Base-by-base conservation (phyloP, 306 rosid genomes). In the Medicago truncatula region DNA sequence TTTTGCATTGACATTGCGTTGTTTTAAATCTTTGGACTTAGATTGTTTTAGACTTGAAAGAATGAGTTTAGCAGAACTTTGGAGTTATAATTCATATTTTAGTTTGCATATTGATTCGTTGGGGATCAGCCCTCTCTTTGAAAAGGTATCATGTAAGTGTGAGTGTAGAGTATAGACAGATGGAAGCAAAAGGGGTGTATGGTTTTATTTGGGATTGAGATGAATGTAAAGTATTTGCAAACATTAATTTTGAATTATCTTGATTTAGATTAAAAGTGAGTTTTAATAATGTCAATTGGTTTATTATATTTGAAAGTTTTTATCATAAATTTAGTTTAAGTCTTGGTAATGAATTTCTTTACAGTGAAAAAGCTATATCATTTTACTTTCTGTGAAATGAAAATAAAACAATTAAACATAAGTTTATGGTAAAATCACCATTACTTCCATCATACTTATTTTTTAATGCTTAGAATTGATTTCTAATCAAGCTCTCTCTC, bases 271-370 rank as follows among this genome's bases (percentile, higher is more conserved):
- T 36, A 4, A 65, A 65, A 39, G 34, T 9, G 52, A 65, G 52
- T 40, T 10, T 18, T 10, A 65, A 40, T 40, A 20, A 39, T 40
- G 41, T 17, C 6, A 18, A 9, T 12, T 56, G 21, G 14, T 17
- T 39, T 65, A 63, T 65, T 65, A 64, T 65, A 40, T 17, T 65
- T 65, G 50, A 39, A 16, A 65, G 4, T 9, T 40, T 40, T 65
- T 9, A 18, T 8, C 31, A 12, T 40, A 59, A 59, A 23, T 59
- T 13, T 12, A 14, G 7, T 34, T 34, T 11, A 10, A 21, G 28
- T 21, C 12, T 40, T 40, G 9, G 9, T 5, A 3, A 17, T 9
- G 63, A 57, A 25, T 16, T 59, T 11, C 39, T 59, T 23, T 59
- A 59, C 38, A 1, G 39, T 23, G 39, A 38, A 54, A 54, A 18